Conservation (phyloP, 768 basidiomycete genomes). For the Lactarius sanguifluus region DNA sequence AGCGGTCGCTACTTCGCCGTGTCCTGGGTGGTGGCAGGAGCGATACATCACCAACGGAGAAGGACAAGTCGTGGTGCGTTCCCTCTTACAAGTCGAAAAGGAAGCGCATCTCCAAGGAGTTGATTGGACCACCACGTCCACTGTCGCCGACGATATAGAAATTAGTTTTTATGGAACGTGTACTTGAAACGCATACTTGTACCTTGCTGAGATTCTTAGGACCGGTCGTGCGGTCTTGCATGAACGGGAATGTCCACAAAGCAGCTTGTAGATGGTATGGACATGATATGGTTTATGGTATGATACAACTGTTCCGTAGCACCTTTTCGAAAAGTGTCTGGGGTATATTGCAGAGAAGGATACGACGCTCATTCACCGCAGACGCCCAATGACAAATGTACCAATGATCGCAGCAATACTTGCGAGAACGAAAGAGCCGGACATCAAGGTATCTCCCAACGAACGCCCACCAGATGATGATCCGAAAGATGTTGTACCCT, state of each 20-base stretch:
- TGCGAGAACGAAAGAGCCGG: background rate
- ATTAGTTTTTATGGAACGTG: background rate
- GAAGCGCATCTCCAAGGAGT: slow-evolving; percentile 20
- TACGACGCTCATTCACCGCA: background rate
- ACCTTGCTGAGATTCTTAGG: background rate
- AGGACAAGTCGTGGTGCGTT: background rate
- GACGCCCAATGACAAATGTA: background rate
- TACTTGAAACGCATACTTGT: background rate
- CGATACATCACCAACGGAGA: background rate
- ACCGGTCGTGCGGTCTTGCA: background rate
- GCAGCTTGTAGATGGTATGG: background rate
- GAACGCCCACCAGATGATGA: slow-evolving; percentile 11
- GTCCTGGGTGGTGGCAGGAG: slow-evolving; percentile 2
- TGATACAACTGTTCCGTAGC: background rate
- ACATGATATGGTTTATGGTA: background rate
- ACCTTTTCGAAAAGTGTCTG: background rate
- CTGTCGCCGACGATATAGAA: slow-evolving; percentile 5
- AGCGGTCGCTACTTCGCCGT: slow-evolving; percentile 23
- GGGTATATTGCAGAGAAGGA: background rate
- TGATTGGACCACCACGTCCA: slow-evolving; percentile 21
- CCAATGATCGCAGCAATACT: background rate
- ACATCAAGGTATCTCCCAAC: background rate
- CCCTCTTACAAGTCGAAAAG: slow-evolving; percentile 4
- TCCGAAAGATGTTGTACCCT: slow-evolving; percentile 39
- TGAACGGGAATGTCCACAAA: background rate